Evolutionary conservation across 202 grass and related monocot genomes (phyloP).

Genomic region (Bolboschoenoplectus hybrid): DNA sequence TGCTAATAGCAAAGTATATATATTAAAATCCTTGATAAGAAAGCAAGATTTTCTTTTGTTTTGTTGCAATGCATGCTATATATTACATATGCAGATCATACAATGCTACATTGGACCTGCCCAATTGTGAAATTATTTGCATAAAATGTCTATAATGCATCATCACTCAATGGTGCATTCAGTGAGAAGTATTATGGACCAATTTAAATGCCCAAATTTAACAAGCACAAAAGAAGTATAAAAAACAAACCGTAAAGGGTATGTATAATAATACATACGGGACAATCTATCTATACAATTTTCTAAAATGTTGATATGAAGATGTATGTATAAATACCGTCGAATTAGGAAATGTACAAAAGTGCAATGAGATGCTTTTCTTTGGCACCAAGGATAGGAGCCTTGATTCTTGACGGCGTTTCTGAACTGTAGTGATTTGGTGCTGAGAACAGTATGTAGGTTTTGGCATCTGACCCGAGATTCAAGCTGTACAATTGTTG

Average conservation of each 20-base stretch:
- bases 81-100: not conserved
- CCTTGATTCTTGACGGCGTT: conserved; percentile 49
- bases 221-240: not conserved
- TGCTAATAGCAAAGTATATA: too few relatives aligned
- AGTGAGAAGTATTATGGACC: not conserved
- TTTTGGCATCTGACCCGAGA: conserved; percentile 36
- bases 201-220: not conserved
- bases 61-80: not conserved
- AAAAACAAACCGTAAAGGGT: not conserved
- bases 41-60: too few relatives aligned
- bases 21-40: too few relatives aligned
- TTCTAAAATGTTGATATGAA: not conserved
- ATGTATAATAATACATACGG: not conserved
- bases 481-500: conserved; percentile 58
- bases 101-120: not conserved
- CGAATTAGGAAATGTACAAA: conserved; percentile 12
- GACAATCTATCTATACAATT: not conserved
- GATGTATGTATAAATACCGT: not conserved
- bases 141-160: not conserved
- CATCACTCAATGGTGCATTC: not conserved
- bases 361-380: conserved; percentile 54
- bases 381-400: conserved; percentile 52
- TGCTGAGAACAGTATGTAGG: conserved; percentile 55
- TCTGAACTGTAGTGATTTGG: conserved; percentile 16
- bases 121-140: not conserved